Percentiles rank a stretch among this genome's conserved stretches.
phyloP scores from a whole-genome alignment of 208 protist genomes.

The Trypanosomatidae sp. region DNA sequence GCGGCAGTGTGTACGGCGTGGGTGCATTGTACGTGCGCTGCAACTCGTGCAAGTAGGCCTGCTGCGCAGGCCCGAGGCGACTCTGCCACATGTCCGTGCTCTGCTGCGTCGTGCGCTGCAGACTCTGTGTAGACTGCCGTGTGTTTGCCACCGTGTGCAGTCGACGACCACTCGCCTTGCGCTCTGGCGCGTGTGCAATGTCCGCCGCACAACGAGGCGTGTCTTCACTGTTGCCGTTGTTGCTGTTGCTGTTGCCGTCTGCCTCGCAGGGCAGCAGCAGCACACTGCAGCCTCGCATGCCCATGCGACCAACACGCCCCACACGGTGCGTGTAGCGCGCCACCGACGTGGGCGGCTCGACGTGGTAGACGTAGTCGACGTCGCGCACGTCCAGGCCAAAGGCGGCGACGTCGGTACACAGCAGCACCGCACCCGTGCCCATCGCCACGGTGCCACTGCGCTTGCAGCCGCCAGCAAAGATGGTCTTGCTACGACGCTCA shows the following conservation, averaged over 20 bases:
- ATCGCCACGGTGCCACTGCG: conserved; percentile 32
- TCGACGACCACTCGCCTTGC: conserved; percentile 45
- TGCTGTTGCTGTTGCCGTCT: background rate
- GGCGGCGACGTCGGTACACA: conserved; percentile 83
- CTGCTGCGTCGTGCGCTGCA: too few species aligned
- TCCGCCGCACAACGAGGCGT: background rate
- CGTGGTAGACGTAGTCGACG: conserved; percentile 89
- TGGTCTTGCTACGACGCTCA: conserved; percentile 37
- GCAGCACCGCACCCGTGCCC: conserved; percentile 68
- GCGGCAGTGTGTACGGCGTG: too few species aligned
- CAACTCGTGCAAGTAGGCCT: too few species aligned
- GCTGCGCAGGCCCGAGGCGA: too few species aligned
- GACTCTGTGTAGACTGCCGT: conserved; percentile 31
- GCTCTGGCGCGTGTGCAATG: conserved; percentile 22
- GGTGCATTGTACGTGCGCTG: too few species aligned
- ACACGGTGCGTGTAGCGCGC: conserved; percentile 83
- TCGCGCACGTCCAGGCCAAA: conserved; percentile 86
- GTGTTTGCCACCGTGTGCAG: conserved; percentile 76
- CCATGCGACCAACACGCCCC: conserved; percentile 85
- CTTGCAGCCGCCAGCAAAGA: conserved; percentile 73
- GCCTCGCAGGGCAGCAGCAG: conserved; percentile 55
- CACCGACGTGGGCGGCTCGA: conserved; percentile 66
- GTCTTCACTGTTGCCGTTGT: too few species aligned
- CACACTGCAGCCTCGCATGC: conserved; percentile 74
- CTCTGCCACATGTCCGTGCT: too few species aligned